Conservation (phyloP, 169 alveolate species). For the Plasmodium billcollinsi region DNA sequence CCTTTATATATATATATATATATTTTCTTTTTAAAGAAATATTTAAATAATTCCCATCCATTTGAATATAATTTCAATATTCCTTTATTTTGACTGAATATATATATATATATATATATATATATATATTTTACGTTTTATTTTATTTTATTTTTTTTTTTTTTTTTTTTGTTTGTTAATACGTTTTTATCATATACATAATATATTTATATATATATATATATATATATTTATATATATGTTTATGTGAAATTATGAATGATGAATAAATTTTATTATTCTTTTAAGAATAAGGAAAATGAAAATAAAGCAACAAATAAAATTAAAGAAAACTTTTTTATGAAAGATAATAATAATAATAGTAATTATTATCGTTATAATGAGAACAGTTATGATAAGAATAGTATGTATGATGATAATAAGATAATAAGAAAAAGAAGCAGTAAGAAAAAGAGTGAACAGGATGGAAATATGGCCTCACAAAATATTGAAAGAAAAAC, state of each 20-base stretch:
- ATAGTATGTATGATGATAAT: not conserved
- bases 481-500: too few relatives aligned
- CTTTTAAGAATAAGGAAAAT: conserved; percentile 17
- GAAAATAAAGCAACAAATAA: conserved; percentile 16
- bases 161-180: conserved; percentile 1
- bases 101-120: not conserved
- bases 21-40: too few relatives aligned
- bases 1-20: too few relatives aligned
- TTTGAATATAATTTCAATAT: too few relatives aligned
- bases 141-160: not conserved
- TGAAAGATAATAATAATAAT: conserved; percentile 9
- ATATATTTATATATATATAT: not conserved
- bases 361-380: not conserved
- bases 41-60: too few relatives aligned
- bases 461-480: too few relatives aligned
- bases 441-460: conserved; percentile 2
- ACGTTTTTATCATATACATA: not conserved
- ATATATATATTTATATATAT: not conserved
- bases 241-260: conserved; percentile 17
- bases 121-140: not conserved
- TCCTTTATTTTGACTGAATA: too few relatives aligned
- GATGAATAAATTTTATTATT: conserved; percentile 17
- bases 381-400: too few relatives aligned
- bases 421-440: not conserved
- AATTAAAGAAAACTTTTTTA: conserved; percentile 12